Conservation (phyloP, 164 flowering plant genomes). For the Tetrastigma voinierianum region DNA sequence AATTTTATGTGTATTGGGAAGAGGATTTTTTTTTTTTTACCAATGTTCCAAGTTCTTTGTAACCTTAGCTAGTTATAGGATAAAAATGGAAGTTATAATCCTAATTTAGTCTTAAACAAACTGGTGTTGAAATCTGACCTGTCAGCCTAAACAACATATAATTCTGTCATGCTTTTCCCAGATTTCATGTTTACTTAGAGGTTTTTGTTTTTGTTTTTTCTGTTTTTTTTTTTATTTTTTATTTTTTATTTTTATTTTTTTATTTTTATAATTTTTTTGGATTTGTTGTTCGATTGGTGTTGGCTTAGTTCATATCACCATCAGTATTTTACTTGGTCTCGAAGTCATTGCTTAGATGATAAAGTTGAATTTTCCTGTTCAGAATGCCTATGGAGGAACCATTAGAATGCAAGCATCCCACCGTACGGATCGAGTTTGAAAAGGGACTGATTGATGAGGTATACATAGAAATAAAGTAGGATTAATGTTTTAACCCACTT, state of each 20-base stretch:
- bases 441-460: constrained; percentile 89
- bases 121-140: no score
- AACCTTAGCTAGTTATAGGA: no score
- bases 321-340: not conserved
- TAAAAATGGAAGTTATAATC: no score
- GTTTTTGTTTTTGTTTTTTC: no score
- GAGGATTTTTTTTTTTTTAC: no score
- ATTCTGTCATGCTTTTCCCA: not conserved
- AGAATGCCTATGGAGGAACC: constrained; percentile 88
- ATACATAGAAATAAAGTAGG: constrained; percentile 18
- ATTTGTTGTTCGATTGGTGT: not conserved
- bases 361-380: constrained; percentile 32
- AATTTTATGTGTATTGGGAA: not conserved
- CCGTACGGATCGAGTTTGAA: constrained; percentile 91
- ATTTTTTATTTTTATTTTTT: not conserved
- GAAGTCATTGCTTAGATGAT: constrained; percentile 4
- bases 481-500: no score
- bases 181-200: not conserved
- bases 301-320: not conserved
- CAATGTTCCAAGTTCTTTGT: no score
- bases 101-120: no score
- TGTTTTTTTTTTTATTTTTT: not conserved
- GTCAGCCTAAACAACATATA: not conserved
- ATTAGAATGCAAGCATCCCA: constrained; percentile 82
- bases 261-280: not conserved